Percentiles rank a stretch among this genome's conserved stretches.
phyloP scores from a whole-genome alignment of 2,329 filamentous ascomycete genomes.

The Aspergillus amoenus region DNA sequence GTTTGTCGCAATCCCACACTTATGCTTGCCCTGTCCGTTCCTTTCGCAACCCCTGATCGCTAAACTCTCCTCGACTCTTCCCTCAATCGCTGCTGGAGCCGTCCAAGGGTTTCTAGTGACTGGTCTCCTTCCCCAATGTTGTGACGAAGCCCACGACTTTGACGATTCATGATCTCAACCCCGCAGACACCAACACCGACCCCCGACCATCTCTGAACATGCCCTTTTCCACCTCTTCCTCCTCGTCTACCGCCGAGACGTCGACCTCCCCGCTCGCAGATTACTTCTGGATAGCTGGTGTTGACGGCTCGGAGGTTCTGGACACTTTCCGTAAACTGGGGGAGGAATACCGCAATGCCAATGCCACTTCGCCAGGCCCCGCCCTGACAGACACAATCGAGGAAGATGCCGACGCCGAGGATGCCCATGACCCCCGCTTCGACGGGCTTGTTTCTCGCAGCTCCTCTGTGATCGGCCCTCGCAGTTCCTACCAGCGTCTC shows the following conservation, averaged over 20 bases:
- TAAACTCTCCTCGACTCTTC: constrained; percentile 8
- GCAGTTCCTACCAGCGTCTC: constrained; percentile 44
- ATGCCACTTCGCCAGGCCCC: constrained; percentile 34
- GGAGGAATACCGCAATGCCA: constrained; percentile 42
- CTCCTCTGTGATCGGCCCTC: constrained; percentile 33
- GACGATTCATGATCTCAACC: constrained; percentile 25
- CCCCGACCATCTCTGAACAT: constrained; percentile 27
- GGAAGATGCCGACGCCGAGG: constrained; percentile 59
- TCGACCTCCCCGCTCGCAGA: constrained; percentile 60
- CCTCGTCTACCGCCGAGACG: constrained; percentile 33
- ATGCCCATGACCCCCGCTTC: constrained; percentile 38
- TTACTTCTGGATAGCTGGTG: constrained; percentile 63
- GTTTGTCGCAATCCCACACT: constrained; percentile 22
- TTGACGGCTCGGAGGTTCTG: constrained; percentile 48
- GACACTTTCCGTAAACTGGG: constrained; percentile 44
- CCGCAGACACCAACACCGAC: constrained; percentile 7
- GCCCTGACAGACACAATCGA: constrained; percentile 59
- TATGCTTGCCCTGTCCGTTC: constrained; percentile 21
- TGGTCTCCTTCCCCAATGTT: constrained; percentile 17
- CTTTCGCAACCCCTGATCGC: constrained; percentile 7
- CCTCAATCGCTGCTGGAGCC: constrained; percentile 1
- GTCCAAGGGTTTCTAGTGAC: constrained; percentile 8
- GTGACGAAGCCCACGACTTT: constrained; percentile 25
- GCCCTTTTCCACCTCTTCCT: constrained; percentile 28
- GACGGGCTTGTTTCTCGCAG: constrained; percentile 38